Evolutionary conservation across 352 stramenopile genomes (phyloP), one percentile per base, ranked within the genome.

Genomic region (Aphanomyces cochlioides): DNA sequence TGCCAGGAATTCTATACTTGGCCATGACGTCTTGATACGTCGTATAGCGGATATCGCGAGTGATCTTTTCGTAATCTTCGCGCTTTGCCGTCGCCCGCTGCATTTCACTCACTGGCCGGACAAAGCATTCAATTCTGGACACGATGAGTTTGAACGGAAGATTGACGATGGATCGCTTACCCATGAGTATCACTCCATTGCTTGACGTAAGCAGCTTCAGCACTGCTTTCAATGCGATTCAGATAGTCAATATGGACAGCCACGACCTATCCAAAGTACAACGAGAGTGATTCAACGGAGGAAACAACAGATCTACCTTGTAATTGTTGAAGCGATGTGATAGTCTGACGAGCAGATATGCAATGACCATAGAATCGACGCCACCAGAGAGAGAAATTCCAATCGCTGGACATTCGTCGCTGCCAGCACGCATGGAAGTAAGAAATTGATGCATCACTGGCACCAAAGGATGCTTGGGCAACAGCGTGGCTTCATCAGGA

Each of bases 281-380:
- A 36, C 79, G 65, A 34, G 53, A 53, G 41, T 40, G 17, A 70
- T 65, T 73, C 73, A 50, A 28, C 28, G 28, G 28, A 28, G 28
- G 28, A n/a, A 63, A 6, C 7, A 17, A 58, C 17, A 1, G n/a
- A 39, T 19, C 17, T 7, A 69, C 61, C 38, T 45, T 63, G 60
- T 81, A 91, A 19, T 79, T 74, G 73, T 79, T 79, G 67, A 91
- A 81, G 28, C 78, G 73, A 0, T 73, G 61, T 2, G 81, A 81
- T 37, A 99, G 79, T 56, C 93, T 87, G 61, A 92, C 81, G 41
- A 99, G 84, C 66, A 97, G 79, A 69, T 95, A 89, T 47, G 92
- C 91, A 70, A 99, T 92, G 17, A 99, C 97, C 97, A 99, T 99
- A 60, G 92, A 98, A 79, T 99, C 97, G 17, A 99, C 97, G 63